A percentile compares a stretch with the other conserved stretches of the same genome.
Conservation (phyloP, 257 asterid species). For the Misopates orontium region DNA sequence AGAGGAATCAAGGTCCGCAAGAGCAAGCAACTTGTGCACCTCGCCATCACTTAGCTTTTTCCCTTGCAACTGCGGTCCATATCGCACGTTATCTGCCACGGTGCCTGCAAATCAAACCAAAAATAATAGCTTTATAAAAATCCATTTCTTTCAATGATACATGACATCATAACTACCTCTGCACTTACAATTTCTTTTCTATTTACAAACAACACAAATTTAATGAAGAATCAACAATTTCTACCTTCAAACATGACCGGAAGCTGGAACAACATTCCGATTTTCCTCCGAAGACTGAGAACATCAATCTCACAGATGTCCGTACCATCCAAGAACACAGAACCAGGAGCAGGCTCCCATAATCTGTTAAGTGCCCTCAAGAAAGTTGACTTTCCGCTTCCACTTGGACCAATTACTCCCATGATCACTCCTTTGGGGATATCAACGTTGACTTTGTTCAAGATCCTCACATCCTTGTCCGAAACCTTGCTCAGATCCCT, state of each 20-base stretch:
- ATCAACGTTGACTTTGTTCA: constrained; percentile 54
- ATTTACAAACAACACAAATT: neutral
- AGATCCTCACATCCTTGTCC: constrained; percentile 46
- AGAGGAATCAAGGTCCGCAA: constrained; percentile 70
- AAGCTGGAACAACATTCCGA: constrained; percentile 79
- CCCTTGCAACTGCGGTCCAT: constrained; percentile 70
- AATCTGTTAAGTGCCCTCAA: constrained; percentile 69
- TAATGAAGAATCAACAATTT: neutral
- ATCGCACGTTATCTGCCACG: constrained; percentile 72
- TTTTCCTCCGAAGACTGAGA: constrained; percentile 60
- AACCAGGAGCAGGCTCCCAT: constrained; percentile 67
- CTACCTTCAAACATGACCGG: constrained; percentile 77
- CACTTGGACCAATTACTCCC: constrained; percentile 87
- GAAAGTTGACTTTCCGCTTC: constrained; percentile 78
- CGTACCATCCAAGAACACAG: constrained; percentile 64
- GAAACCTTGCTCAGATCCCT: constrained; percentile 49
- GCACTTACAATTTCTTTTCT: neutral
- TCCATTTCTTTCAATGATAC: too few species aligned
- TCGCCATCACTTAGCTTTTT: constrained; percentile 54
- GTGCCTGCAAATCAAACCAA: constrained; percentile 42
- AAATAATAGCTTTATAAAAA: neutral
- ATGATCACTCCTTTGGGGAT: constrained; percentile 64
- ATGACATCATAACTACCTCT: neutral
- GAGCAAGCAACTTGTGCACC: constrained; percentile 57
- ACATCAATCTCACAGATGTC: constrained; percentile 68